Percentiles rank a stretch among this genome's conserved stretches.
phyloP scores from a whole-genome alignment of 805 yeast genomes.

The Naumovozyma baii region DNA sequence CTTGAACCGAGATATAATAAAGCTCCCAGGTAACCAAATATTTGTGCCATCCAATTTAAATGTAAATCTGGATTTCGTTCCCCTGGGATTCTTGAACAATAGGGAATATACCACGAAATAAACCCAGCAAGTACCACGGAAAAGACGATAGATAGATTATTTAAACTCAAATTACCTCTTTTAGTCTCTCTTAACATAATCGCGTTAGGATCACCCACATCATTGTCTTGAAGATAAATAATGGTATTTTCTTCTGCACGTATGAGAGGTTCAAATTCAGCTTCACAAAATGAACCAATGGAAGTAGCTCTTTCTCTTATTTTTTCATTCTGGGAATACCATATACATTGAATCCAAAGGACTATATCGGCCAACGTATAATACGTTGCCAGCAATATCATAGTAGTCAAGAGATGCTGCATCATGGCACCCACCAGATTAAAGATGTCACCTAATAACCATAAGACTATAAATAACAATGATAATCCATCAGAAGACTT shows the following conservation, averaged over 20 bases:
- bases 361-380: conserved; percentile 87
- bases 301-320: background rate
- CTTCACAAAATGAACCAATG: background rate
- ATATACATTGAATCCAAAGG: conserved; percentile 70
- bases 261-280: background rate
- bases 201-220: background rate
- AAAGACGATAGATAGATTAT: conserved; percentile 43
- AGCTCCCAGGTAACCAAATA: conserved; percentile 77
- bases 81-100: conserved; percentile 20
- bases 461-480: conserved; percentile 70
- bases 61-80: conserved; percentile 36
- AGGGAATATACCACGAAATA: conserved; percentile 73
- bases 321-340: conserved; percentile 36
- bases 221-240: background rate
- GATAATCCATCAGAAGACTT: conserved; percentile 88
- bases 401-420: conserved; percentile 88
- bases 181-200: background rate
- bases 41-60: conserved; percentile 72
- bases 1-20: conserved; percentile 74
- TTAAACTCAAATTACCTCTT: conserved; percentile 7
- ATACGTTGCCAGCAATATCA: conserved; percentile 85
- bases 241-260: background rate
- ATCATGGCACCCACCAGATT: conserved; percentile 84
- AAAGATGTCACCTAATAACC: conserved; percentile 92
- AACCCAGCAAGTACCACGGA: conserved; percentile 71